Base-by-base conservation (phyloP, 2,329 filamentous ascomycete species). In the Colletotrichum tropicicola region DNA sequence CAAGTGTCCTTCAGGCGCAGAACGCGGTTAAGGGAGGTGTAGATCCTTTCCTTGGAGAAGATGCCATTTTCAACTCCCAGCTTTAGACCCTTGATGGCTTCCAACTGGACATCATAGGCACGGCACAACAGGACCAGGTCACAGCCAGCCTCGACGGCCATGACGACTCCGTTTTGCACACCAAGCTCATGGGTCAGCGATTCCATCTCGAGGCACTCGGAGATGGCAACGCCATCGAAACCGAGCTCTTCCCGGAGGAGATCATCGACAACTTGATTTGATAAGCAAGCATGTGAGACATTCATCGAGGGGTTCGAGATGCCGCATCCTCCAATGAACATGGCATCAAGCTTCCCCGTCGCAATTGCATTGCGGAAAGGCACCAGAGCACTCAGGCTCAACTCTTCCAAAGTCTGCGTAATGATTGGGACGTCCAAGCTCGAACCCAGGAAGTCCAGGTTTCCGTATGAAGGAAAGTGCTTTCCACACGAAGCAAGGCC, bases 171-270 rank as follows among this genome's bases (percentile, higher is more conserved):
- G 41, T 96, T 95, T 70, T 95, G 94, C 17, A 99, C 94, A n/a
- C 95, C 95, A 52, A 98, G 96, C 71, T 98, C 97, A 73, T 97
- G 93, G 68, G 93, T 96, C 8, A 98, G 85, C 0, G 94, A 94
- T 73, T 98, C 94, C 95, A 98, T 98, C 75, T 98, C 95, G 7
- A 98, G 81, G 70, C 95, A 98, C 74, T 98, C 95, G 0, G 94
- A 98, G 52, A 98, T 93, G 23, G 96, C 94, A 3, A 98, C 94
- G 1, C 95, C 95, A 52, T 93, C 88, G 71, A 98, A 98, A 3
- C 92, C 91, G 23, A 98, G 86, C 69, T 98, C 94, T 65, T 91
- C 91, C n/a, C 95, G 88, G 4, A 98, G 82, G 21, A 98, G 80
- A 63, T 96, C 93, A 73, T 97, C 92, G 3, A 98, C 94, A 1